Base-by-base conservation (phyloP, 352 stramenopile genomes). In the Globisporangium uncinulatum region DNA sequence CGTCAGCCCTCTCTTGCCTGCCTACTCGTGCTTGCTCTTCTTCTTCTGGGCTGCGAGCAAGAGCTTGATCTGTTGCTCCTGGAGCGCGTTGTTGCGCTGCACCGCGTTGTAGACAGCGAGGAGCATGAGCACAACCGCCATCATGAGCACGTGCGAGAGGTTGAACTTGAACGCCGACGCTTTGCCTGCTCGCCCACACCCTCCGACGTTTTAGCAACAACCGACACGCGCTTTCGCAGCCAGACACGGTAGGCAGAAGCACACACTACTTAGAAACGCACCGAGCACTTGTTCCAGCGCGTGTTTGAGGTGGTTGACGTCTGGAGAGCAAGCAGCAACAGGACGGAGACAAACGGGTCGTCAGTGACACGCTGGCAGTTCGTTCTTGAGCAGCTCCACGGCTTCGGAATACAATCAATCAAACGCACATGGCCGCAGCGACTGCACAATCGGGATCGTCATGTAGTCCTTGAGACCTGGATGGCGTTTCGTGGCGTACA, bases 151-250 rank as follows among this genome's bases (percentile, higher is more conserved):
- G 66, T 92, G 83, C 55, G 79, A 79, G 6, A 93, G 62, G 36
- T 77, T 92, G 65, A 91, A 92, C 67, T 91, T 92, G 63, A 93
- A 73, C 49, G 75, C 57, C 48, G 81, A 77, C 24, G 81, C 81
- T 57, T 90, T 91, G 73, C 83, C 63, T 51, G 46, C 2, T 21
- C 6, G 14, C 13, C 29, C n/a, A 3, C 31, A 6, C 24, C 24
- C 24, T 29, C 24, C n/a, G 15, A n/a, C 54, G 24, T 50, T 20
- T n/a, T 36, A 44, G 44, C 43, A 21, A 48, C 17, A 21, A 29
- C 24, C 24, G 1, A 39, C 34, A 8, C 34, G 34, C 10, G 34
- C 34, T 39, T 6, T 39, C 34, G 10, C 34, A 39, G 17, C 7
- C 11, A 47, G 14, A 15, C 10, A 37, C 20, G 8, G 45, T 21